These are phyloP conservation scores for Dictyostelium citrinum DNA, from an alignment of 78 protist genomes.

Conservation along the genomic window DNA sequence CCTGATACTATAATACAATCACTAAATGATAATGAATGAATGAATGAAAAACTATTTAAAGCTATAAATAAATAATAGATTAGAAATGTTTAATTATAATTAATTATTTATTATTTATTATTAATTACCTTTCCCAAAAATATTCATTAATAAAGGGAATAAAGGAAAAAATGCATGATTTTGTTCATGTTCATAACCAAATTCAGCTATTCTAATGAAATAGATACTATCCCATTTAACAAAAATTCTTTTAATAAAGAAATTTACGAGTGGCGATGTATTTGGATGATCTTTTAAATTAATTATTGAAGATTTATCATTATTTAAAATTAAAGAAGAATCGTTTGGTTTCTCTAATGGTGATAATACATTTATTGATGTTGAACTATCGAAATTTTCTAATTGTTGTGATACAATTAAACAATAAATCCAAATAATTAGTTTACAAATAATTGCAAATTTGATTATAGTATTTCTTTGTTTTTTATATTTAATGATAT, in stretches of 20 bases:
- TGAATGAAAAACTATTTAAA: constrained; percentile 6
- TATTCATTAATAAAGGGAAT: constrained; percentile 31
- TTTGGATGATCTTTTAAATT: neutral
- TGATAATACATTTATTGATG: constrained; percentile 7
- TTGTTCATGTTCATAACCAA: constrained; percentile 68
- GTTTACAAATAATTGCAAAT: constrained; percentile 5
- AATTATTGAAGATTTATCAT: neutral
- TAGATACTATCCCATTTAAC: constrained; percentile 78
- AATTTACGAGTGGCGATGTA: constrained; percentile 7
- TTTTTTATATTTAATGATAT: neutral
- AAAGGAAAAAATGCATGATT: constrained; percentile 80
- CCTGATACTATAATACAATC: constrained; percentile 56
- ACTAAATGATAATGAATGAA: constrained; percentile 2
- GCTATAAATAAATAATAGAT: neutral
- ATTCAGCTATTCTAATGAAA: constrained; percentile 61
- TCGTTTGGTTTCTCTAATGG: neutral
- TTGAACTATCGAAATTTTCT: constrained; percentile 47
- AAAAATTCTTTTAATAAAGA: constrained; percentile 27
- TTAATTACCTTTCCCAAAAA: constrained; percentile 7
- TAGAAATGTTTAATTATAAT: neutral
- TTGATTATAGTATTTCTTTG: constrained; percentile 7
- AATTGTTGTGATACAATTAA: constrained; percentile 1
- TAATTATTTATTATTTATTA: neutral
- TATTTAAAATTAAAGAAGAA: neutral
- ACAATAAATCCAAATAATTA: constrained; percentile 40